Base-by-base conservation (phyloP, 345 rosid genomes). In the Populus ilicifolia region DNA sequence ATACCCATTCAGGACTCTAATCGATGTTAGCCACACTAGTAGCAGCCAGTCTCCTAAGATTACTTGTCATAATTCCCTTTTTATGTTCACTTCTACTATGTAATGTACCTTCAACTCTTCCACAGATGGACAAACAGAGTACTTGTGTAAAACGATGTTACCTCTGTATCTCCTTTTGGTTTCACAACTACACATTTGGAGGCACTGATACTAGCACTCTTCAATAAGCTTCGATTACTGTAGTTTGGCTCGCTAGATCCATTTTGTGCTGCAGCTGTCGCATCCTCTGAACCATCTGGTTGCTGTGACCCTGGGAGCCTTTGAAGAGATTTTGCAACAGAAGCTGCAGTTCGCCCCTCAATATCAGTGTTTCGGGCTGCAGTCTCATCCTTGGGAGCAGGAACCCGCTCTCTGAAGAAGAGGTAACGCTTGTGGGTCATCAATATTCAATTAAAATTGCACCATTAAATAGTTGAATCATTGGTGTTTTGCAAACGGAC, bases 201-300 rank as follows among this genome's bases (percentile, higher is more conserved):
- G 79, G 89, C 99, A 78, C 98, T 96, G 74, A 96, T 96, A 84
- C 98, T 96, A 54, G 92, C 93, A 83, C 99, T 96, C 86, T 96
- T 96, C 86, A 93, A 80, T 67, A 96, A 80, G 89, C 90, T 88
- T 29, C 94, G 93, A 12, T 84, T 84, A 36, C 89, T 89, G 81
- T 78, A 77, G 72, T 85, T 88, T 23, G 90, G 67, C 69, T 80
- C 87, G 84, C 62, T 64, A 27, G 36, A 64, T 56, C 85, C 89
- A 71, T 82, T 84, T 70, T 82, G 82, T 39, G 35, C 70, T 4
- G 23, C 83, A 0, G 79, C 78, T 5, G 77, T 75, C 54, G 64
- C 75, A 75, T 75, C 85, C 74, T 82, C 85, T 11, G 89, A 82
- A 62, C 84, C 86, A 74, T 87, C 83, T 30, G 82, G 63, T 2